A percentile compares a stretch with the other conserved stretches of the same genome.
Conservation (phyloP, 1,284 basidiomycete genomes). For the Rhodotorula sp. region DNA sequence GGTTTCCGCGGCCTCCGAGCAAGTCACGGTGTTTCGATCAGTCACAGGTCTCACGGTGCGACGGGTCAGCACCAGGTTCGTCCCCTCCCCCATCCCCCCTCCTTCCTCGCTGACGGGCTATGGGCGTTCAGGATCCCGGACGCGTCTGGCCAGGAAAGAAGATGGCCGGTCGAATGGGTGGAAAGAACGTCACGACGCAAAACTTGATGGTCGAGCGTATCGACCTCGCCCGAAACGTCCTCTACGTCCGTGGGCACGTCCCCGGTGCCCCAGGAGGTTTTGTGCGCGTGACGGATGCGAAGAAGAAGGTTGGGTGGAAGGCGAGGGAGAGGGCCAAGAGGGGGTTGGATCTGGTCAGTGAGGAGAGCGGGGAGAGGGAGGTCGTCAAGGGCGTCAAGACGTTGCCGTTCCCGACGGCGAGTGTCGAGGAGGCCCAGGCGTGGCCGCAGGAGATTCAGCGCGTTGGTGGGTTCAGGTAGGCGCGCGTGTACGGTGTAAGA, state of each 20-base stretch:
- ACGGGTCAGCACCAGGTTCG: constrained; percentile 90
- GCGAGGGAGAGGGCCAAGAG: constrained; percentile 55
- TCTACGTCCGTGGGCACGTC: constrained; percentile 70
- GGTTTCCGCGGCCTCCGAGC: constrained; percentile 88
- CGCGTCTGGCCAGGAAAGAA: constrained; percentile 69
- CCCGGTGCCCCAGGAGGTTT: constrained; percentile 57
- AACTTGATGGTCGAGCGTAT: constrained; percentile 50
- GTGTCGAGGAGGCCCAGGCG: constrained; percentile 66
- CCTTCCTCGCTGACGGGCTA: not conserved
- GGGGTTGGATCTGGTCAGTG: constrained; percentile 31
- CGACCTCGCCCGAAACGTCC: constrained; percentile 71
- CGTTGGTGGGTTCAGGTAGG: constrained; percentile 9
- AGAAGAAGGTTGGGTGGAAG: constrained; percentile 71
- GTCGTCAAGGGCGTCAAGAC: constrained; percentile 76
- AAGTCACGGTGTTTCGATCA: constrained; percentile 93
- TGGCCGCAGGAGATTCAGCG: constrained; percentile 42
- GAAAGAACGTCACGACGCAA: constrained; percentile 66
- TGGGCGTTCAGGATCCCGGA: constrained; percentile 37
- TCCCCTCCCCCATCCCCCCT: constrained; percentile 17
- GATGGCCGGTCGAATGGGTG: constrained; percentile 95
- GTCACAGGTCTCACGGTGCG: constrained; percentile 88
- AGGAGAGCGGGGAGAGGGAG: constrained; percentile 19
- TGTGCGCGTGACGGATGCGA: constrained; percentile 68
- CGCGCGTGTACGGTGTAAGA: not conserved
- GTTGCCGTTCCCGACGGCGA: constrained; percentile 90